Evolutionary conservation across 169 alveolate species (phyloP).

Genomic region (Plasmodium malariae): DNA sequence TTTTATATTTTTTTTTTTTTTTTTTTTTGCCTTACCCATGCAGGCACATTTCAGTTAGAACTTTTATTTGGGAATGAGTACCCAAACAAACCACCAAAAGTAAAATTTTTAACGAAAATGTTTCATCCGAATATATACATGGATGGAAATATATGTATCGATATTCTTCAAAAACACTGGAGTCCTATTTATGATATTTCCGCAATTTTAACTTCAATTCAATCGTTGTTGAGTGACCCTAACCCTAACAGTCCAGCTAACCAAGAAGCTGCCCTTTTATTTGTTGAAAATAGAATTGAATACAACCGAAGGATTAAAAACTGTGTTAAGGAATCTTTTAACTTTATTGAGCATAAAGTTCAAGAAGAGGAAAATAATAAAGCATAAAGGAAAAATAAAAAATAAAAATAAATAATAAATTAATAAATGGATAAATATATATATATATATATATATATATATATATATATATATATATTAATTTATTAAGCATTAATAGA

Average conservation of each 20-base stretch:
- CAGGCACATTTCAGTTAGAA: conserved; percentile 93
- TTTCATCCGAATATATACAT: conserved; percentile 95
- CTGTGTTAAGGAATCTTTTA: conserved; percentile 89
- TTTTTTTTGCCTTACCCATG: conserved; percentile 88
- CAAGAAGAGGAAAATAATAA: conserved; percentile 36
- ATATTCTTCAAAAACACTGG: conserved; percentile 96
- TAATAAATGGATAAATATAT: too few species aligned
- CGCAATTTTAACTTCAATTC: conserved; percentile 96
- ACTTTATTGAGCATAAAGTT: conserved; percentile 56
- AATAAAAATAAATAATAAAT: too few species aligned
- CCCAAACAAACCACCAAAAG: conserved; percentile 94
- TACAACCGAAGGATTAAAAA: conserved; percentile 93
- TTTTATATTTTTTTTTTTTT: conserved; percentile 1
- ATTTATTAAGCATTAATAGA: too few species aligned
- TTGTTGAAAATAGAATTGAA: conserved; percentile 92
- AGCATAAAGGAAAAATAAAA: too few species aligned
- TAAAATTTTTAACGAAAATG: conserved; percentile 89
- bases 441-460: too few species aligned
- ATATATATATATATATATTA: too few species aligned
- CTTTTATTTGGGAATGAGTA: conserved; percentile 93
- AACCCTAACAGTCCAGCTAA: conserved; percentile 98
- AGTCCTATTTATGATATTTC: conserved; percentile 97
- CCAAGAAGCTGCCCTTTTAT: conserved; percentile 97
- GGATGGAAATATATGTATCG: conserved; percentile 96
- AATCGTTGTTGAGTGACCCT: conserved; percentile 97